Conservation (phyloP, 495 filamentous ascomycete genomes). For the Neurospora tetrasperma region DNA sequence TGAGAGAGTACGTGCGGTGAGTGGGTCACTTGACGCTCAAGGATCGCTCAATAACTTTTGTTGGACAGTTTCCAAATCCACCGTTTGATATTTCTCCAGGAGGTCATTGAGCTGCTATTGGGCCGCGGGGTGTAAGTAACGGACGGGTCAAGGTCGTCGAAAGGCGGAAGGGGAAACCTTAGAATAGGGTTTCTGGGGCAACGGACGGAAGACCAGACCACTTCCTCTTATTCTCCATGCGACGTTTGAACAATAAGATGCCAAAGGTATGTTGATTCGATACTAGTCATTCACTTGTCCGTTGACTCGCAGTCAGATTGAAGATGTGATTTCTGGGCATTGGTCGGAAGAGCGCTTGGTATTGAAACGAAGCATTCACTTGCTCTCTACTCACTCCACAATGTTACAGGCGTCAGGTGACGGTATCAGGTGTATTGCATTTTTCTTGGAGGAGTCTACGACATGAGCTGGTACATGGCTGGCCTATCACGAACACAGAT, state of each 20-base stretch:
- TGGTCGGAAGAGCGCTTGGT: neutral
- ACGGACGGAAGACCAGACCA: neutral
- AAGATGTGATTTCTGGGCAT: neutral
- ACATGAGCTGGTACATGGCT: neutral
- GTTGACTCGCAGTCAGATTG: neutral
- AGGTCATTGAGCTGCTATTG: neutral
- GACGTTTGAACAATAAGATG: neutral
- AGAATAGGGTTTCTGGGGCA: neutral
- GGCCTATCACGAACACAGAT: accelerated
- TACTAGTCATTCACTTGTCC: neutral
- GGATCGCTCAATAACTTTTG: neutral
- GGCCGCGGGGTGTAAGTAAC: neutral
- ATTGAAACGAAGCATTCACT: neutral
- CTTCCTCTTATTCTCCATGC: neutral
- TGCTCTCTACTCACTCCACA: neutral
- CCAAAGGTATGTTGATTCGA: neutral
- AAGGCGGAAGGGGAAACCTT: neutral
- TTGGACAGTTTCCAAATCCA: neutral
- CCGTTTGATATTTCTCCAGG: neutral
- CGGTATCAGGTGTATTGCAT: accelerated
- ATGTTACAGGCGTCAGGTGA: neutral
- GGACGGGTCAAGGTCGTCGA: neutral
- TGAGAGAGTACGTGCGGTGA: neutral
- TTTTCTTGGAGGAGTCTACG: neutral
- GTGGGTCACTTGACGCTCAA: neutral